phyloP scores from a whole-genome alignment of 257 asterid species.

The Striga asiatica region DNA sequence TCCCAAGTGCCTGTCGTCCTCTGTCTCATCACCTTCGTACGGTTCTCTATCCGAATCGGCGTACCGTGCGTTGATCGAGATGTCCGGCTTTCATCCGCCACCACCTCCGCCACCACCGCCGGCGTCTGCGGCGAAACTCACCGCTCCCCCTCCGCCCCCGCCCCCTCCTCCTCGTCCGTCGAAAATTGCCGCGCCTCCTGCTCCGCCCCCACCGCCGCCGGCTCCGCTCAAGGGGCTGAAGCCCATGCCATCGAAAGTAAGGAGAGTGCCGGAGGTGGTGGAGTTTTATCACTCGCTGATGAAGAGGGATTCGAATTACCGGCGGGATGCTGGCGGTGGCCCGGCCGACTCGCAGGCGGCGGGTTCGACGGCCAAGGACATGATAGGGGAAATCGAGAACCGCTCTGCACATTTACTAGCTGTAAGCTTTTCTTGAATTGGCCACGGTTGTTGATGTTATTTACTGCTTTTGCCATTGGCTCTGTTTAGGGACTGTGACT shows the following conservation, averaged over 20 bases:
- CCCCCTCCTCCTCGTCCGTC: slow-evolving; percentile 27
- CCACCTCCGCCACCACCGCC: slow-evolving; percentile 20
- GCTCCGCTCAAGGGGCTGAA: slow-evolving; percentile 38
- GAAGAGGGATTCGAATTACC: slow-evolving; percentile 54
- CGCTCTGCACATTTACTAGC: slow-evolving; percentile 75
- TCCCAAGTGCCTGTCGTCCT: slow-evolving; percentile 20
- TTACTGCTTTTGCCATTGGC: slow-evolving; percentile 31
- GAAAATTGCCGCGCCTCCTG: slow-evolving; percentile 27
- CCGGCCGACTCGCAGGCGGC: slow-evolving; percentile 32
- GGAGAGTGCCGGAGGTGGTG: slow-evolving; percentile 74
- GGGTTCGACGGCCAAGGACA: slow-evolving; percentile 43
- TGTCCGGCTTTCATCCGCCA: slow-evolving; percentile 20
- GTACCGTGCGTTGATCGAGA: slow-evolving; percentile 38
- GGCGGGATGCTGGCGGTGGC: slow-evolving; percentile 28
- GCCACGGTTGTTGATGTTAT: slow-evolving; percentile 20
- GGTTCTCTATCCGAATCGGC: slow-evolving; percentile 54
- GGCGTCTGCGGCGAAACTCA: no score
- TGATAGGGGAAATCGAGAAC: slow-evolving; percentile 93
- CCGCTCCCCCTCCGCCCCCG: slow-evolving; percentile 25
- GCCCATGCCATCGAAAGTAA: slow-evolving; percentile 36
- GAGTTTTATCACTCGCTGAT: slow-evolving; percentile 80
- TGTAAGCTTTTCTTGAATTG: slow-evolving; percentile 30
- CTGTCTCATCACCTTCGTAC: slow-evolving; percentile 49
- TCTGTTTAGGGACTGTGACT: slow-evolving; percentile 21
- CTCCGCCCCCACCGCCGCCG: slow-evolving; percentile 52